A percentile compares a stretch with the other conserved stretches of the same genome.
Conservation (phyloP, 345 rosid genomes). For the Salix exigua region DNA sequence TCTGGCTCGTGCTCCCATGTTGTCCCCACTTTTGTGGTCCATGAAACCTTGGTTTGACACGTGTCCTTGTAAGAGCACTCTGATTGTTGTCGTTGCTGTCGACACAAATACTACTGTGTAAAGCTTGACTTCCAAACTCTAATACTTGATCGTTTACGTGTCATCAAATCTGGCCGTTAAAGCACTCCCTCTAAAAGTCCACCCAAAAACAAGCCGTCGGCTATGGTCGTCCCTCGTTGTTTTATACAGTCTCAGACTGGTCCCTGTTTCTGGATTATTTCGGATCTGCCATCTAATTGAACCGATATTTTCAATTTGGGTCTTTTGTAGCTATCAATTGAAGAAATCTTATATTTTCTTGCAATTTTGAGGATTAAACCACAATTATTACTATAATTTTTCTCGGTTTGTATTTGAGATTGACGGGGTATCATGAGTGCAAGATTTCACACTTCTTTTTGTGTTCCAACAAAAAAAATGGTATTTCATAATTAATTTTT, state of each 20-base stretch:
- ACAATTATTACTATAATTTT: no score
- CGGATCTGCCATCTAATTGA: not conserved
- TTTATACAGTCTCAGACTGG: not conserved
- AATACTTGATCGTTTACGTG: not conserved
- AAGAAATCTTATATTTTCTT: no score
- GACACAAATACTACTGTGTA: not conserved
- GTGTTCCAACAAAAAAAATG: no score
- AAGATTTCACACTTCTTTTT: no score
- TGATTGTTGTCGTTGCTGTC: constrained; percentile 7
- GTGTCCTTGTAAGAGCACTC: not conserved
- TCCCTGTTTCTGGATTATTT: not conserved
- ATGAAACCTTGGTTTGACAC: constrained; percentile 13
- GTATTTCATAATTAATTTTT: no score
- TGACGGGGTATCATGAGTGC: no score
- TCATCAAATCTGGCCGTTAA: not conserved
- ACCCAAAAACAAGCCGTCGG: not conserved
- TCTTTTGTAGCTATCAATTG: not conserved
- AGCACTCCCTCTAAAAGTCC: not conserved
- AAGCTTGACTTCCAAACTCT: not conserved
- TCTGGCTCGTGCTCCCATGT: not conserved
- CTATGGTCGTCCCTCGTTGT: not conserved
- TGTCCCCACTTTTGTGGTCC: constrained; percentile 23
- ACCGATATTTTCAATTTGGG: not conserved
- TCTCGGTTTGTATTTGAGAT: no score
- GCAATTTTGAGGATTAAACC: no score